These are phyloP conservation scores for Verruconis gallopava DNA, from an alignment of 2,329 filamentous ascomycete genomes.

Conservation along the genomic window DNA sequence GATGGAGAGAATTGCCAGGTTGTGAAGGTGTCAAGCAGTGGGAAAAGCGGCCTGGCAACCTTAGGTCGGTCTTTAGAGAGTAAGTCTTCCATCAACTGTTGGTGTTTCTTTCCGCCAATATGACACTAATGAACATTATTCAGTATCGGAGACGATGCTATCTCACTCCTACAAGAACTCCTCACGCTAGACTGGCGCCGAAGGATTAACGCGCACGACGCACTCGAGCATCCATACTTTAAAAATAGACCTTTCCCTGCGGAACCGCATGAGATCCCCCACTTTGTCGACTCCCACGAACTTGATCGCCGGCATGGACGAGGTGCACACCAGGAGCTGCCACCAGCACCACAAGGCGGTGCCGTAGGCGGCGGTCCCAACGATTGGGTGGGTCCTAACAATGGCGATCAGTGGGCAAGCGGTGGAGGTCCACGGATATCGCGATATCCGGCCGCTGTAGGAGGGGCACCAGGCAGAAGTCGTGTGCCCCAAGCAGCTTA, in stretches of 20 bases:
- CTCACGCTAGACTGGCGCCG: constrained; percentile 79
- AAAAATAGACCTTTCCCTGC: constrained; percentile 64
- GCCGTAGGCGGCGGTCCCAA: constrained; percentile 58
- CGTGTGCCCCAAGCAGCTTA: constrained; percentile 6
- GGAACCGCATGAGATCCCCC: constrained; percentile 73
- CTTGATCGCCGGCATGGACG: constrained; percentile 87
- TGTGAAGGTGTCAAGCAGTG: constrained; percentile 59
- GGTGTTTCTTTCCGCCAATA: too few relatives aligned
- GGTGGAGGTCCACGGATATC: not conserved
- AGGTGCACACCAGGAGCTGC: constrained; percentile 68
- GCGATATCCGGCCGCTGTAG: not conserved
- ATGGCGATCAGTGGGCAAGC: constrained; percentile 1
- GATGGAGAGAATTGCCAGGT: constrained; percentile 72
- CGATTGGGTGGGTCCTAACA: constrained; percentile 13
- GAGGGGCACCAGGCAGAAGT: not conserved
- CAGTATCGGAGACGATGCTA: constrained; percentile 56
- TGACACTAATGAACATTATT: constrained; percentile 10
- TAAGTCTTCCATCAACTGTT: constrained; percentile 35
- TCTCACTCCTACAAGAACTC: constrained; percentile 70
- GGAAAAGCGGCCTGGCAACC: constrained; percentile 48
- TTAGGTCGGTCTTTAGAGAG: constrained; percentile 64
- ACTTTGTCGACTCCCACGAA: constrained; percentile 90
- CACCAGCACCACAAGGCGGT: constrained; percentile 82
- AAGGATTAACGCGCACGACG: constrained; percentile 87
- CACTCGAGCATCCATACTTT: constrained; percentile 86